These are phyloP conservation scores for Micromonas commoda DNA, from an alignment of 139 green algal genomes.

Conservation along the genomic window DNA sequence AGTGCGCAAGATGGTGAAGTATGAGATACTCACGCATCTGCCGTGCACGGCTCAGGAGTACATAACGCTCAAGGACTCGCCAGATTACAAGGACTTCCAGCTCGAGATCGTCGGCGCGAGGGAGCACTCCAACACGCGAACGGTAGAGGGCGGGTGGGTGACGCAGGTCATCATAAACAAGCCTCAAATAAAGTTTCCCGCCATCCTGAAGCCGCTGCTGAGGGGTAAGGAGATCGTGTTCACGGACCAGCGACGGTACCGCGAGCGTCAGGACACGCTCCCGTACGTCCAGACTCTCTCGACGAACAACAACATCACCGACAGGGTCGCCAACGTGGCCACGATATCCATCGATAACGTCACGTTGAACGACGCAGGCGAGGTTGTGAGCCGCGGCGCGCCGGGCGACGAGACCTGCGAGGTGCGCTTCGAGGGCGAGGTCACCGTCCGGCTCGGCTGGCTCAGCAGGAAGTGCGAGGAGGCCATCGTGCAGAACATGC, in stretches of 20 bases:
- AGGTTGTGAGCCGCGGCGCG: neutral
- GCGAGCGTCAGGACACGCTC: neutral
- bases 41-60: too few relatives aligned
- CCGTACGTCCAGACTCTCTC: neutral
- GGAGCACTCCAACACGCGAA: neutral
- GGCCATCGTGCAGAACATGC: neutral
- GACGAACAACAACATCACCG: neutral
- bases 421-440: neutral
- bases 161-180: neutral
- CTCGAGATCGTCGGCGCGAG: neutral
- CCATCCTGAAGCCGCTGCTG: neutral
- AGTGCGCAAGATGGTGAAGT: too few relatives aligned
- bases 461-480: neutral
- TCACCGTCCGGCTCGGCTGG: neutral
- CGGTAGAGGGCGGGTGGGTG: neutral
- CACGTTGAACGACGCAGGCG: neutral
- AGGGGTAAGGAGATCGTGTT: neutral
- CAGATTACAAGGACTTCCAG: neutral
- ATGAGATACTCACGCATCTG: too few relatives aligned
- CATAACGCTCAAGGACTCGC: too few relatives aligned
- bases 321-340: neutral
- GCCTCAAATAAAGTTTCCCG: neutral
- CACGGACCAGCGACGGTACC: neutral
- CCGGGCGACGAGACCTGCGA: too few relatives aligned
- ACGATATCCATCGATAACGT: neutral